Conservation (phyloP, 306 rosid genomes). For the Quercus cerris region DNA sequence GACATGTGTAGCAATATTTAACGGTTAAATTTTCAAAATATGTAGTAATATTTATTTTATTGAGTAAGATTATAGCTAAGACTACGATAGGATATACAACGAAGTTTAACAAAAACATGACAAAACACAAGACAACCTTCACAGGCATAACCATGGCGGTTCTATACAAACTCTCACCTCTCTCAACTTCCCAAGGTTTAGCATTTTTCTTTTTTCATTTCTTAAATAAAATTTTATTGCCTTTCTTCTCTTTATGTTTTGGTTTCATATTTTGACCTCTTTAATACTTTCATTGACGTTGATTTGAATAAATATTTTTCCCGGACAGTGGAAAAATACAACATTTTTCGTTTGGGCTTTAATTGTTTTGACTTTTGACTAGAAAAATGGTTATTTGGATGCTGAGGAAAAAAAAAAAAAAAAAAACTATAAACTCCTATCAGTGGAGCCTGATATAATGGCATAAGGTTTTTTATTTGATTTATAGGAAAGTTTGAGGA, state of each 20-base stretch:
- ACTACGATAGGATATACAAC: too few relatives aligned
- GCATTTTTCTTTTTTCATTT: not conserved
- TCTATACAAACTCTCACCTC: not conserved
- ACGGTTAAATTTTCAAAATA: too few relatives aligned
- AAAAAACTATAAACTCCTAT: not conserved
- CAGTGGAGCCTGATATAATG: not conserved
- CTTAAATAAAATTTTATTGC: not conserved
- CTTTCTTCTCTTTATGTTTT: not conserved
- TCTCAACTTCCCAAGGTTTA: not conserved
- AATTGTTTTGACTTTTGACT: not conserved
- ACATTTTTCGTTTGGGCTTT: not conserved
- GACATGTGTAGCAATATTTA: too few relatives aligned
- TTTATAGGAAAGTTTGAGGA: not conserved
- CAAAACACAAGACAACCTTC: too few relatives aligned
- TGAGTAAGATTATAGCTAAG: too few relatives aligned
- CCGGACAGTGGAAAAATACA: not conserved
- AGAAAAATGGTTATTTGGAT: not conserved
- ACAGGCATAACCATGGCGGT: constrained; percentile 6
- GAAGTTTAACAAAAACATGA: too few relatives aligned
- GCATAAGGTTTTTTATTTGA: not conserved
- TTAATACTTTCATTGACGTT: not conserved
- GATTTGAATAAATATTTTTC: not conserved
- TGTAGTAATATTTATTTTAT: too few relatives aligned
- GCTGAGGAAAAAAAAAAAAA: not conserved
- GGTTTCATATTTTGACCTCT: not conserved